Conservation (phyloP, 192 early-diverging fungal genomes). For the Coemansia sp. region DNA sequence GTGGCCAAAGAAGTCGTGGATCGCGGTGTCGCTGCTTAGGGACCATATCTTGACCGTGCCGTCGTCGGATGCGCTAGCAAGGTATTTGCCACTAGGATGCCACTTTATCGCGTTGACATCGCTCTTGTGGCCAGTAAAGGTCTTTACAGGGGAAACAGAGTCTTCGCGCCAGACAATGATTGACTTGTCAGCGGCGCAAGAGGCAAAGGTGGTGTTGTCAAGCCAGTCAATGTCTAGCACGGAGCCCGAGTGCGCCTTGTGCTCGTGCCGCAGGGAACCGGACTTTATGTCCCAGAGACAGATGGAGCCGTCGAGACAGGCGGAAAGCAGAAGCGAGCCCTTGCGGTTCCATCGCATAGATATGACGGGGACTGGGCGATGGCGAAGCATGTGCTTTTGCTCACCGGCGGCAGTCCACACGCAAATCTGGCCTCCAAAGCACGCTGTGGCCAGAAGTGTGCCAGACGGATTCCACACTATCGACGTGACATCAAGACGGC, state of each 20-base stretch:
- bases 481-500: conserved; percentile 75
- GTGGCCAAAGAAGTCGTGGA: conserved; percentile 59
- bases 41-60: conserved; percentile 52
- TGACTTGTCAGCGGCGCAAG: conserved; percentile 76
- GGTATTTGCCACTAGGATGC: conserved; percentile 48
- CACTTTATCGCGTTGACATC: conserved; percentile 53
- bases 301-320: conserved; percentile 75
- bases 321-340: conserved; percentile 72
- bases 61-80: conserved; percentile 53
- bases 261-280: conserved; percentile 60
- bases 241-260: conserved; percentile 42
- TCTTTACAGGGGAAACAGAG: conserved; percentile 61
- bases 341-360: conserved; percentile 83
- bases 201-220: conserved; percentile 89
- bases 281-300: conserved; percentile 82
- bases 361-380: conserved; percentile 81
- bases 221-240: conserved; percentile 91
- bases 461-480: conserved; percentile 85
- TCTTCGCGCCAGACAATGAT: conserved; percentile 82
- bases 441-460: conserved; percentile 77
- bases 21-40: conserved; percentile 18
- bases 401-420: conserved; percentile 76
- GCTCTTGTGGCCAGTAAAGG: conserved; percentile 75
- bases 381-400: conserved; percentile 59
- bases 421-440: conserved; percentile 80